A percentile compares a stretch with the other conserved stretches of the same genome.
These are phyloP conservation scores for Polyplosphaeria fusca DNA, from an alignment of 495 filamentous ascomycete species.

Conservation along the genomic window DNA sequence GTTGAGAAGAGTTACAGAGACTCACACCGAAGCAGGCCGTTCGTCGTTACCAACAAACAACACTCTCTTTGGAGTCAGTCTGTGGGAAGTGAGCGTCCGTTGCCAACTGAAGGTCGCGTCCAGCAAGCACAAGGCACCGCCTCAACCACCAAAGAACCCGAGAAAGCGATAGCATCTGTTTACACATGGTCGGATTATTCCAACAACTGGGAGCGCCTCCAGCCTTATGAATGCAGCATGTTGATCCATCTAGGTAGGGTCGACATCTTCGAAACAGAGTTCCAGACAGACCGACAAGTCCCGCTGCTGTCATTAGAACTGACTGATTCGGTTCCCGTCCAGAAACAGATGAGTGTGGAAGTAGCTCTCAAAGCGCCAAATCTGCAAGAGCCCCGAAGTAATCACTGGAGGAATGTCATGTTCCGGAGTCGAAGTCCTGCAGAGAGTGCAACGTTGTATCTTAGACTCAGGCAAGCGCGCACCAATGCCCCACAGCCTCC, in stretches of 20 bases:
- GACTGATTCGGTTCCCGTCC: not conserved
- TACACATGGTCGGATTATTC: constrained; percentile 1
- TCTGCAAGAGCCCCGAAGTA: not conserved
- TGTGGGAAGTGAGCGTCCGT: not conserved
- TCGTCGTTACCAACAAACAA: constrained; percentile 7
- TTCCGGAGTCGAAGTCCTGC: not conserved
- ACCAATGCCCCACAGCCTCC: not conserved
- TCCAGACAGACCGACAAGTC: not conserved
- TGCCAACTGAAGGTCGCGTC: not conserved
- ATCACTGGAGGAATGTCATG: not conserved
- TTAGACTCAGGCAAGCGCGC: not conserved
- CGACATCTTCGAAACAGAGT: constrained; percentile 5
- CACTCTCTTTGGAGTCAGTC: constrained; percentile 1
- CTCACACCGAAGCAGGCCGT: constrained; percentile 8
- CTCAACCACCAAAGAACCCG: not conserved
- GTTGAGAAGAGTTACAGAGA: constrained; percentile 23
- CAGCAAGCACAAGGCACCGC: not conserved
- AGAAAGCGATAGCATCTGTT: constrained; percentile 2
- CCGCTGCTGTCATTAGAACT: constrained; percentile 11
- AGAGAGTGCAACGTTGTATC: constrained; percentile 5
- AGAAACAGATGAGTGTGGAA: not conserved
- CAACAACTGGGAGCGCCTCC: not conserved
- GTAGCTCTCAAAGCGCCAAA: constrained; percentile 1
- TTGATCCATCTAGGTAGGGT: constrained; percentile 14
- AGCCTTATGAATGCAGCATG: constrained; percentile 1